Evolutionary conservation across 2,329 filamentous ascomycete species (phyloP).

Genomic region (Aspergillus versicolor): DNA sequence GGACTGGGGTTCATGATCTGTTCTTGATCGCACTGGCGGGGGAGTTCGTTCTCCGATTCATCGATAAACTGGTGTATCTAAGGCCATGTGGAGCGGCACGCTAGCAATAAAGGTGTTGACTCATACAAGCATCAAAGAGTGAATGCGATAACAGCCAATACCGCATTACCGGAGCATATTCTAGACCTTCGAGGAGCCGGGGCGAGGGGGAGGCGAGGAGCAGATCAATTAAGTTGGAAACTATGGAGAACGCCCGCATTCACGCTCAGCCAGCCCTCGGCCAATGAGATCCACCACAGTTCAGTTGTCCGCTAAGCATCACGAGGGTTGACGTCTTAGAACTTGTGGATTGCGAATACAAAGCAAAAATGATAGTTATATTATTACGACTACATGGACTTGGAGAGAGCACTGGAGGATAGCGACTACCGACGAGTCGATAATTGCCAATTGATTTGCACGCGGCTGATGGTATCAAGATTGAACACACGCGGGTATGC

Average conservation of each 20-base stretch:
- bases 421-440: background rate
- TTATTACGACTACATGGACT: background rate
- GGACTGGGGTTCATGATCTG: constrained; percentile 22
- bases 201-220: background rate
- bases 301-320: constrained; percentile 1
- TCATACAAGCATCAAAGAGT: constrained; percentile 3
- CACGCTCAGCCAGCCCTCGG: constrained; percentile 8
- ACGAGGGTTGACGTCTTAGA: constrained; percentile 1
- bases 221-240: constrained; percentile 4
- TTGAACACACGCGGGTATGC: constrained; percentile 18
- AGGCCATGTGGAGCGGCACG: constrained; percentile 12
- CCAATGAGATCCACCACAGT: constrained; percentile 13
- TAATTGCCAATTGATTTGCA: background rate
- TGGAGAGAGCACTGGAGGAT: background rate
- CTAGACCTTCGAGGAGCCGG: constrained; percentile 3
- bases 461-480: constrained; percentile 18
- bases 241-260: constrained; percentile 15
- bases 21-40: constrained; percentile 22
- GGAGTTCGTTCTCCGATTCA: constrained; percentile 18
- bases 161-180: background rate
- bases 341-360: background rate
- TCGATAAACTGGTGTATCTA: constrained; percentile 10
- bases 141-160: background rate
- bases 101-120: background rate
- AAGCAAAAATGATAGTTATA: background rate